Percentiles rank a stretch among this genome's conserved stretches.
These are phyloP conservation scores for Cephaloascus fragrans DNA, from an alignment of 805 yeast species.

Conservation along the genomic window DNA sequence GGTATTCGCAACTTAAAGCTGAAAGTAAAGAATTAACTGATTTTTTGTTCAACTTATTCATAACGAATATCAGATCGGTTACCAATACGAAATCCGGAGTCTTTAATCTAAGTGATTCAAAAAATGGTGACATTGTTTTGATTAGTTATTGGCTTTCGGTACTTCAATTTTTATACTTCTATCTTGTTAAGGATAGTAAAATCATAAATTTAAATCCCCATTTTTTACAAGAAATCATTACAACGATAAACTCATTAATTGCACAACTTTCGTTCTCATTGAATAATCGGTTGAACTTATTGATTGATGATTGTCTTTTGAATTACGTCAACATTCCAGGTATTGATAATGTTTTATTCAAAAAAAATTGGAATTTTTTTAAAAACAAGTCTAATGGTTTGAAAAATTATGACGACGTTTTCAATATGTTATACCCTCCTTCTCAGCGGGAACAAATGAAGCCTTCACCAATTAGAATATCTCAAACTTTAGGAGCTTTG, in stretches of 20 bases:
- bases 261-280: conserved; percentile 61
- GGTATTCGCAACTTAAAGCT: conserved; percentile 54
- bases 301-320: conserved; percentile 59
- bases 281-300: conserved; percentile 44
- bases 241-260: conserved; percentile 47
- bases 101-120: conserved; percentile 27
- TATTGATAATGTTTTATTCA: conserved; percentile 64
- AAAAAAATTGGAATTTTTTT: conserved; percentile 52
- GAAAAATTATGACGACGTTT: conserved; percentile 62
- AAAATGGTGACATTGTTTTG: conserved; percentile 51
- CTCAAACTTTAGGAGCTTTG: conserved; percentile 83
- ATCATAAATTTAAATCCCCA: conserved; percentile 43
- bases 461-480: conserved; percentile 81
- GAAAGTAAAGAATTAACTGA: conserved; percentile 48
- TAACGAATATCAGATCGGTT: conserved; percentile 50
- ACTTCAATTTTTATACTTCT: conserved; percentile 67
- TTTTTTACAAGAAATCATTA: conserved; percentile 48
- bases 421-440: conserved; percentile 78
- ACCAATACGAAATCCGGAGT: conserved; percentile 55
- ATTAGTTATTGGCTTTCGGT: conserved; percentile 87
- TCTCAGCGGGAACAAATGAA: conserved; percentile 66
- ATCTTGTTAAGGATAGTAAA: conserved; percentile 56
- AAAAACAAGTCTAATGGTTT: conserved; percentile 32
- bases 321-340: conserved; percentile 81
- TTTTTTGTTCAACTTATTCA: conserved; percentile 48